phyloP scores from a whole-genome alignment of 495 filamentous ascomycete species.

The Aspergillus incahuasiensis region DNA sequence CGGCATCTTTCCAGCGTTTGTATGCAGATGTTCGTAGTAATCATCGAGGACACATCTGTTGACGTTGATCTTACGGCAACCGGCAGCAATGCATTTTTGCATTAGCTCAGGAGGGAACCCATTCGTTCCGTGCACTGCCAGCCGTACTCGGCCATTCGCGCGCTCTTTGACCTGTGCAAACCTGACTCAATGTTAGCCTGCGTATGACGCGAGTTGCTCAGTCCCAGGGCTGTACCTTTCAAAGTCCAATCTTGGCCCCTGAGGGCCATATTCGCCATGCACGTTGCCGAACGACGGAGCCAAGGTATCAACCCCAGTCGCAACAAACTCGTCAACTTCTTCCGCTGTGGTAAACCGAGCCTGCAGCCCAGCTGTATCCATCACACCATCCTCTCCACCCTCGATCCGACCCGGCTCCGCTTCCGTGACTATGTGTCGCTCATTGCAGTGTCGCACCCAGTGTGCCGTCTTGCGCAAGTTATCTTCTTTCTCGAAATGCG shows the following conservation, averaged over 20 bases:
- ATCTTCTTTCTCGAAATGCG: slow-evolving; percentile 68
- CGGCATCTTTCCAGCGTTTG: slow-evolving; percentile 19
- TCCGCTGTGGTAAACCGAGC: slow-evolving; percentile 64
- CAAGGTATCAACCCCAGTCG: slow-evolving; percentile 67
- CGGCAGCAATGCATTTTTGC: slow-evolving; percentile 52
- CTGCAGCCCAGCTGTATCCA: slow-evolving; percentile 63
- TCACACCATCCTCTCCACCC: slow-evolving; percentile 72
- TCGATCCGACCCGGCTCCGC: slow-evolving; percentile 73
- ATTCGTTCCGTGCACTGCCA: slow-evolving; percentile 67
- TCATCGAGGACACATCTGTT: slow-evolving; percentile 60
- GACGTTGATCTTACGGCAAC: slow-evolving; percentile 67
- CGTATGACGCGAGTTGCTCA: background rate
- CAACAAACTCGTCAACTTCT: slow-evolving; percentile 63
- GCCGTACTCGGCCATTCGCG: slow-evolving; percentile 40
- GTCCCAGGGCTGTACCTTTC: slow-evolving; percentile 33
- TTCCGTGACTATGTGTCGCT: slow-evolving; percentile 62
- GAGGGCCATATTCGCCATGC: slow-evolving; percentile 65
- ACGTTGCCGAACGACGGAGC: slow-evolving; percentile 77
- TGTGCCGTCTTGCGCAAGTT: slow-evolving; percentile 63
- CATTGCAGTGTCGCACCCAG: slow-evolving; percentile 61
- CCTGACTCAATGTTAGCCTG: background rate
- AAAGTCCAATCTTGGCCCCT: slow-evolving; percentile 63
- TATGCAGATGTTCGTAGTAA: slow-evolving; percentile 20
- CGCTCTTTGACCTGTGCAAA: slow-evolving; percentile 12
- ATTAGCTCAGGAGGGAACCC: slow-evolving; percentile 58